Base-by-base conservation (phyloP, 257 asterid genomes). In the Leptodermis oblonga region DNA sequence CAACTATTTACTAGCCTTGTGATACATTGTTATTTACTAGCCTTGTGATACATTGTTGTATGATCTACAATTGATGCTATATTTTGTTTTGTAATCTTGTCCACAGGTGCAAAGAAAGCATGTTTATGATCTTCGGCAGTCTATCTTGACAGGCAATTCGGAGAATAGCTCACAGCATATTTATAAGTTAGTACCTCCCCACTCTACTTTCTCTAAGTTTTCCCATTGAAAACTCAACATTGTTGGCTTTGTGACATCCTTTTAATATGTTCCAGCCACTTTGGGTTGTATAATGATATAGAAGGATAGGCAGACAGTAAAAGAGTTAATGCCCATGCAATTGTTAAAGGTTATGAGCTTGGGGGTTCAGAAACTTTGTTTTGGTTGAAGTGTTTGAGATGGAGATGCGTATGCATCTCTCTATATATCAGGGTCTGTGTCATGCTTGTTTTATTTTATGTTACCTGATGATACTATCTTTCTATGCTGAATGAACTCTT, bases 41-140 rank as follows among this genome's bases (percentile, higher is more conserved):
- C 58, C 58, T 23, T 30, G 18, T 28, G 2, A 43, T 65, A 66
- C 30, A 8, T 5, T 18, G 61, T 9, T 61, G 9, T 14, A 23
- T 37, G 52, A 28, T 48, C 62, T 34, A 36, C 25, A 7, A n/a
- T 14, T 25, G 9, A 69, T 60, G 12, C 14, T 42, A 10, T 53
- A 9, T 3, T 43, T 14, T 43, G 55, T 13, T 20, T 53, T 23
- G 22, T 68, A 28, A 43, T 59, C 64, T 77, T 73, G 56, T 69
- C 60, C 53, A 7, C 90, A 93, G 99, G 97, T 94, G 81, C 99
- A 94, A 82, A 81, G 99, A 79, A 91, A 89, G 79, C 97, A 94
- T 76, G 96, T 94, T 67, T 94, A 94, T 72, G 90, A 87, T 78
- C 99, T 94, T 80, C 92, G 99, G 26, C 99, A 94, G 73, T 80